phyloP scores from a whole-genome alignment of 2,329 filamentous ascomycete species.

The Colletotrichum lini region DNA sequence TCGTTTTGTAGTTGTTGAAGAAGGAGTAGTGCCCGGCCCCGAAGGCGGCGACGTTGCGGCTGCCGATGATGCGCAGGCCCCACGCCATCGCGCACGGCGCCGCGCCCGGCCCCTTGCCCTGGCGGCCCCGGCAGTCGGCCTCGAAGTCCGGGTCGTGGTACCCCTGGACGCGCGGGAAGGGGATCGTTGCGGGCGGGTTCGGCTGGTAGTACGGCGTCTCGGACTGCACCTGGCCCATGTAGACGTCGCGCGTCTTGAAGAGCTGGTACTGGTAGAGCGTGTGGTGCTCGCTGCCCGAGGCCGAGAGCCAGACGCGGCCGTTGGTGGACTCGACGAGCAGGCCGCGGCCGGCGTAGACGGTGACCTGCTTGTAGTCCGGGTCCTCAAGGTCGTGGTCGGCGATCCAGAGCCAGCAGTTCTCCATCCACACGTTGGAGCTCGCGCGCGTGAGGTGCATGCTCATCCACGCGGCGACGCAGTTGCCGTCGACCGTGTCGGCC shows the following conservation, averaged over 20 bases:
- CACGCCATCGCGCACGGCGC: conserved; percentile 71
- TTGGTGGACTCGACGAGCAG: conserved; percentile 61
- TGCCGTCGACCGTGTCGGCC: conserved; percentile 41
- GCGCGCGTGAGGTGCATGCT: conserved; percentile 58
- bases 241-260: conserved; percentile 71
- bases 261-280: conserved; percentile 80
- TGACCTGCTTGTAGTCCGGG: conserved; percentile 61
- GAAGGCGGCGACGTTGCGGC: conserved; percentile 69
- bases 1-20: conserved; percentile 74
- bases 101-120: conserved; percentile 43
- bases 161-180: conserved; percentile 63
- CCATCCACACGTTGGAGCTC: conserved; percentile 57
- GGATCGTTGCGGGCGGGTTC: conserved; percentile 70
- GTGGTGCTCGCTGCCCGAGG: conserved; percentile 76
- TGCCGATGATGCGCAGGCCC: conserved; percentile 74
- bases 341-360: conserved; percentile 67
- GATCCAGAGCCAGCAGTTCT: conserved; percentile 64
- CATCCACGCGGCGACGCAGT: conserved; percentile 60
- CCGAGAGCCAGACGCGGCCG: conserved; percentile 72
- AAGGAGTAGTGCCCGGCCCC: conserved; percentile 78
- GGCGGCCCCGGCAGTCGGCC: conserved; percentile 54
- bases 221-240: conserved; percentile 76
- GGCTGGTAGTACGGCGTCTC: conserved; percentile 82
- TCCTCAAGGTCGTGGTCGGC: conserved; percentile 71
- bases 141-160: conserved; percentile 69